These are phyloP conservation scores for Sordaria brevicollis DNA, from an alignment of 495 filamentous ascomycete species.

Conservation along the genomic window DNA sequence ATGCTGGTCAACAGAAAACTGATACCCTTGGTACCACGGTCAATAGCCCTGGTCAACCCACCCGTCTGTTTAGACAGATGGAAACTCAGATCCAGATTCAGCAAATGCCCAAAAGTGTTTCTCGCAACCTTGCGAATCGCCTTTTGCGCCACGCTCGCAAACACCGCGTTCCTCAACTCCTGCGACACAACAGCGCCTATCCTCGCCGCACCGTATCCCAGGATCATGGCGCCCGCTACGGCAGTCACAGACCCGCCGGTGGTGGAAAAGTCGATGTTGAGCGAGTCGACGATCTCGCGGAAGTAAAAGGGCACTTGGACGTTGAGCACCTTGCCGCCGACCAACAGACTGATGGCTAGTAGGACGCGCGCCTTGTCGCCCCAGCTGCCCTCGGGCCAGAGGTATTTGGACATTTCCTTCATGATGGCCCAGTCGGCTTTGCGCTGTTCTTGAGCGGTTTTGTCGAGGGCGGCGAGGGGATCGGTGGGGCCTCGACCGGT, in stretches of 20 bases:
- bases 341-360: conserved; percentile 64
- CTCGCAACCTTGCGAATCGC: conserved; percentile 84
- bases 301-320: conserved; percentile 99
- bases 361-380: conserved; percentile 77
- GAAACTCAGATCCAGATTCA: conserved; percentile 85
- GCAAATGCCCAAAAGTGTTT: conserved; percentile 84
- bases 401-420: conserved; percentile 89
- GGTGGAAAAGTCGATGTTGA: conserved; percentile 86
- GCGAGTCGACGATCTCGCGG: conserved; percentile 90
- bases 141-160: conserved; percentile 93
- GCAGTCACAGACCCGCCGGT: conserved; percentile 79
- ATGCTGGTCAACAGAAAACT: conserved; percentile 94
- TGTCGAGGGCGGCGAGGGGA: conserved; percentile 30
- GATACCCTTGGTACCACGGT: conserved; percentile 95
- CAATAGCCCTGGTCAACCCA: conserved; percentile 86
- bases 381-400: conserved; percentile 91
- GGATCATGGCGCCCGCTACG: conserved; percentile 81
- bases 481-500: conserved; percentile 7
- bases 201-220: conserved; percentile 82
- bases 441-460: conserved; percentile 71
- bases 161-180: conserved; percentile 89
- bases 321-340: conserved; percentile 91
- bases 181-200: conserved; percentile 82
- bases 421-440: conserved; percentile 98
- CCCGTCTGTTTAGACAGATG: conserved; percentile 91